Conservation (phyloP, 23 red algal species). For the Chondrus crispus region DNA sequence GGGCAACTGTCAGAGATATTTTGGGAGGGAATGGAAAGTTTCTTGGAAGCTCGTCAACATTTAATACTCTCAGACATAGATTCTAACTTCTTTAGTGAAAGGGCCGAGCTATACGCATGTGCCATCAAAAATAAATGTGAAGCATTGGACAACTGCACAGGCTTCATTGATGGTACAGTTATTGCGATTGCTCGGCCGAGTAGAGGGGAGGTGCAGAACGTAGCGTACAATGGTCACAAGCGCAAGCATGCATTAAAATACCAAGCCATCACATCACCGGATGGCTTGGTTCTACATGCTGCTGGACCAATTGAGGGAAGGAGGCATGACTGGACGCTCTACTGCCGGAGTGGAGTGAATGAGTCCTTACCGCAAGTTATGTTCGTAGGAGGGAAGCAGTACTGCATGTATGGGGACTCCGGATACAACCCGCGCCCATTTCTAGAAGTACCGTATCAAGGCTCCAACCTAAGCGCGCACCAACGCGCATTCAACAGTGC, state of each 20-base stretch:
- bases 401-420: constrained; percentile 25
- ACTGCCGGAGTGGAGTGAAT: neutral
- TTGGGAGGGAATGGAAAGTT: neutral
- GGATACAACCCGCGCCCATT: neutral
- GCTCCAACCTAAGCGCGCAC: neutral
- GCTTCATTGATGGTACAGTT: constrained; percentile 24
- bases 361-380: neutral
- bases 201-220: neutral
- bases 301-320: neutral
- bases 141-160: neutral
- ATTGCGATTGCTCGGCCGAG: neutral
- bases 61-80: neutral
- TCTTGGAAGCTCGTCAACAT: constrained; percentile 2
- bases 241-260: neutral
- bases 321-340: constrained; percentile 29
- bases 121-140: neutral
- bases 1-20: constrained; percentile 8
- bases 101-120: neutral
- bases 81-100: constrained; percentile 10
- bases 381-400: neutral
- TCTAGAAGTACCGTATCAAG: neutral
- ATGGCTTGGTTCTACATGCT: constrained; percentile 12
- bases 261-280: constrained; percentile 7
- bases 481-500: neutral
- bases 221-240: constrained; percentile 19